Evolutionary conservation across 2,329 filamentous ascomycete species (phyloP).

Genomic region (Aspergillus pseudoviridinutans): DNA sequence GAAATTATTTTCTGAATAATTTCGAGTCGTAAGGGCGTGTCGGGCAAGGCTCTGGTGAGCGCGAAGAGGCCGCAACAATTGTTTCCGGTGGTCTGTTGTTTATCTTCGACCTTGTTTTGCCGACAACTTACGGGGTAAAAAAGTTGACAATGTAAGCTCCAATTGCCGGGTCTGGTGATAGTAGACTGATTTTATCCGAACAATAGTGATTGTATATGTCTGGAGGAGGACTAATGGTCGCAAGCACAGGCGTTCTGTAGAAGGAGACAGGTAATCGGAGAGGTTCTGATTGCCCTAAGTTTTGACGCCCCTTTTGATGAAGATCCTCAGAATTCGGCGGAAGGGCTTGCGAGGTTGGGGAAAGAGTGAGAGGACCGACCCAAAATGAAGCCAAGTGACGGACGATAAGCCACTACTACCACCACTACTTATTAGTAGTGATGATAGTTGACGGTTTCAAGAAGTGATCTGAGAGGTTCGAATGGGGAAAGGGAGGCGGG

Average conservation of each 20-base stretch:
- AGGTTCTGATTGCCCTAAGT: neutral
- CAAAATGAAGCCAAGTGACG: neutral
- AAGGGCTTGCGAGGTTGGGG: neutral
- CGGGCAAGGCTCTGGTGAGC: neutral
- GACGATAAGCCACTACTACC: neutral
- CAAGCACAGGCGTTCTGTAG: neutral
- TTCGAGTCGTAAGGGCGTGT: slow-evolving; percentile 7
- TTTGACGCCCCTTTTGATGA: neutral
- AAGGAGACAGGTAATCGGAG: neutral
- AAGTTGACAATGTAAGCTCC: neutral
- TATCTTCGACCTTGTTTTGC: neutral
- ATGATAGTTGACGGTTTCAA: neutral
- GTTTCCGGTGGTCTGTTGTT: neutral
- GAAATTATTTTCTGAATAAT: neutral
- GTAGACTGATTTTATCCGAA: neutral
- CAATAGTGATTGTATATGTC: neutral
- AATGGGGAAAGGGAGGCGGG: neutral
- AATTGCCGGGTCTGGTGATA: neutral
- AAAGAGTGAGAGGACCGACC: neutral
- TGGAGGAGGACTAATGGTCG: neutral
- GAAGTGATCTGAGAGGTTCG: neutral
- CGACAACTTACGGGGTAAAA: neutral
- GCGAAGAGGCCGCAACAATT: neutral
- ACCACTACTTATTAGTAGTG: neutral
- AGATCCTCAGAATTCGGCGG: neutral